These are phyloP conservation scores for Spathaspora boniae DNA, from an alignment of 805 yeast genomes.

Conservation along the genomic window DNA sequence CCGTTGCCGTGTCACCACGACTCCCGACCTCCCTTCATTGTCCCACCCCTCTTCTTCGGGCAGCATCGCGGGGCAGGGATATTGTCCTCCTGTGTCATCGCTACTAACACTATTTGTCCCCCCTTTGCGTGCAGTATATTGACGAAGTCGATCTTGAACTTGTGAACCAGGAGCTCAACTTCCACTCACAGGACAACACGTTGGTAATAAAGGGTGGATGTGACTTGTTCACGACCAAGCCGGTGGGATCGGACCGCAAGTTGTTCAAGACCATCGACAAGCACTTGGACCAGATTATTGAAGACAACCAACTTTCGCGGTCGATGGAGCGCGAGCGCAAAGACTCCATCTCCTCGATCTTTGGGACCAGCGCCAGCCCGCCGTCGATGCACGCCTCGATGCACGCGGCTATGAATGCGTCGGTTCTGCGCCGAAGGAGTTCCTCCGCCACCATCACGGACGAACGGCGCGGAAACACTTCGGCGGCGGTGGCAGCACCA, in stretches of 20 bases:
- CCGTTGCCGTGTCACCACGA: too few species aligned
- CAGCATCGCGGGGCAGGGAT: too few species aligned
- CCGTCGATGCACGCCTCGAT: conserved; percentile 16
- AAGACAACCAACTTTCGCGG: conserved; percentile 41
- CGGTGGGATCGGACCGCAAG: conserved; percentile 86
- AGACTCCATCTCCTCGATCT: conserved; percentile 31
- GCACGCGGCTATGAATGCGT: conserved; percentile 1
- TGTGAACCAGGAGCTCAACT: conserved; percentile 80
- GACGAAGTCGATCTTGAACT: conserved; percentile 92
- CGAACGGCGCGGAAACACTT: conserved; percentile 24
- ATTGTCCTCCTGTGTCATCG: conserved; percentile 1
- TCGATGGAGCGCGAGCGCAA: conserved; percentile 37
- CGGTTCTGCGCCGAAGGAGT: conserved; percentile 19
- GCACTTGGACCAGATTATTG: conserved; percentile 57
- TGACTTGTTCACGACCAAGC: conserved; percentile 91
- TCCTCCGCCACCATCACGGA: conserved; percentile 16
- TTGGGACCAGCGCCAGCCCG: conserved; percentile 38
- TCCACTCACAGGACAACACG: conserved; percentile 44
- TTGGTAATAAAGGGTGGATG: conserved; percentile 75
- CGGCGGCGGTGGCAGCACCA: too few species aligned
- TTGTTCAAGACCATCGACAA: conserved; percentile 83
- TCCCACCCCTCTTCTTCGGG: too few species aligned
- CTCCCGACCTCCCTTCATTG: too few species aligned
- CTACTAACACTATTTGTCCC: conserved; percentile 11
- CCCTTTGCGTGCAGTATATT: too few species aligned